Base-by-base conservation (phyloP, 352 stramenopile species). In the Pythium coloratum region DNA sequence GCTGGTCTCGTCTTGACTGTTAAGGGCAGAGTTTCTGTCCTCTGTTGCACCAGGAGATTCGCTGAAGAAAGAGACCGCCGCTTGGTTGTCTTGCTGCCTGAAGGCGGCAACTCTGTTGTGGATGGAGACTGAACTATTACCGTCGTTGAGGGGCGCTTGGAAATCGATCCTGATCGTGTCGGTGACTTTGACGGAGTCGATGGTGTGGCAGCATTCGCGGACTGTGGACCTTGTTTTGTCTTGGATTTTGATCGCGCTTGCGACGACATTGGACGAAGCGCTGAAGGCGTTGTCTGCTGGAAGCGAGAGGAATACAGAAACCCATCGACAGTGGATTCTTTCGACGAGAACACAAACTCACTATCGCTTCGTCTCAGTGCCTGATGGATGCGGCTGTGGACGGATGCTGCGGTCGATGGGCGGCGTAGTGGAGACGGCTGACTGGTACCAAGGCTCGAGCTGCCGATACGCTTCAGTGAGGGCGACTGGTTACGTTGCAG, bases 341-440 rank as follows among this genome's bases (percentile, higher is more conserved):
- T 87, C 54, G 63, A 82, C 10, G 73, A 82, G 60, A 84, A 80
- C 46, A 80, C 72, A 55, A 91, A 91, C 30, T 84, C 77, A 38
- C 69, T 88, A 20, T 80, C 78, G 40, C 70, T 89, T 40, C 73
- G 76, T 1, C 73, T 74, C 40, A 91, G 64, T 12, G 79, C 78
- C 62, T 91, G 71, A 38, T 89, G 82, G 18, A 89, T 75, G 13
- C 82, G 79, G 59, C 81, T 91, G 59, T 86, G 81, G 3, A 75
- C 77, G 1, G 72, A 70, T 26, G 73, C 70, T 12, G 82, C 82
- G 9, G 82, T 89, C 20, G 79, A 72, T 14, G 82, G 79, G 6
- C 81, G 72, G 3, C 59, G 59, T 10, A 33, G 9, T 5, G 38
- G 42, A 4, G 62, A 50, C 7, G 47, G 16, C 24, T 9, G 12